Evolutionary conservation across 2,329 filamentous ascomycete genomes (phyloP).

Genomic region (Alternaria dauci): DNA sequence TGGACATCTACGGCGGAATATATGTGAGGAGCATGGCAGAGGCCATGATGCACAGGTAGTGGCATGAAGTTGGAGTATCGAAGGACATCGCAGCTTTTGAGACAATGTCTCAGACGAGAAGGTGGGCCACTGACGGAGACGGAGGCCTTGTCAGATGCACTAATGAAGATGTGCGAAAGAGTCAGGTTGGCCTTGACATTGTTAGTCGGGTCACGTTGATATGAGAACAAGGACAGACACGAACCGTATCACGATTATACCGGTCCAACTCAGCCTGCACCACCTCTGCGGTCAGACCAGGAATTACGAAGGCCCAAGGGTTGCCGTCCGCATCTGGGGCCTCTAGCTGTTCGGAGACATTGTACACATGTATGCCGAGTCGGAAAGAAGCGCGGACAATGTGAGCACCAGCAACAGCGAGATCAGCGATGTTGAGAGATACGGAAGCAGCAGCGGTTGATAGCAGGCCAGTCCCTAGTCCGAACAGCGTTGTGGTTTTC

Average conservation of each 20-base stretch:
- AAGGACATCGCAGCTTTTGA: not conserved
- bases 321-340: not conserved
- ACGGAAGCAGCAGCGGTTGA: not conserved
- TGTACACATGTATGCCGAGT: conserved; percentile 2
- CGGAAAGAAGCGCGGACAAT: not conserved
- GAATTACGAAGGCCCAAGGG: not conserved
- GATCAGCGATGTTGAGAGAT: not conserved
- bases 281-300: not conserved
- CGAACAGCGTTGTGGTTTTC: not conserved
- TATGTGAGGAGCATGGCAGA: conserved; percentile 4
- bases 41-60: conserved; percentile 1
- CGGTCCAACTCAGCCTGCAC: not conserved
- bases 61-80: not conserved
- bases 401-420: not conserved
- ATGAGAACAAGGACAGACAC: not conserved
- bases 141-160: not conserved
- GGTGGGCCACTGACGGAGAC: not conserved
- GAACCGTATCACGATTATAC: not conserved
- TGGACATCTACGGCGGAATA: not conserved
- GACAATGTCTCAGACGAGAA: conserved; percentile 1
- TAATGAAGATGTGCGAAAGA: not conserved
- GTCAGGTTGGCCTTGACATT: not conserved
- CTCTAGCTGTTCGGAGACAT: conserved; percentile 3
- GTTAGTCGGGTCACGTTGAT: not conserved
- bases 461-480: not conserved